phyloP scores from a whole-genome alignment of 2,329 filamentous ascomycete genomes.

The Botrytis pseudocinerea region DNA sequence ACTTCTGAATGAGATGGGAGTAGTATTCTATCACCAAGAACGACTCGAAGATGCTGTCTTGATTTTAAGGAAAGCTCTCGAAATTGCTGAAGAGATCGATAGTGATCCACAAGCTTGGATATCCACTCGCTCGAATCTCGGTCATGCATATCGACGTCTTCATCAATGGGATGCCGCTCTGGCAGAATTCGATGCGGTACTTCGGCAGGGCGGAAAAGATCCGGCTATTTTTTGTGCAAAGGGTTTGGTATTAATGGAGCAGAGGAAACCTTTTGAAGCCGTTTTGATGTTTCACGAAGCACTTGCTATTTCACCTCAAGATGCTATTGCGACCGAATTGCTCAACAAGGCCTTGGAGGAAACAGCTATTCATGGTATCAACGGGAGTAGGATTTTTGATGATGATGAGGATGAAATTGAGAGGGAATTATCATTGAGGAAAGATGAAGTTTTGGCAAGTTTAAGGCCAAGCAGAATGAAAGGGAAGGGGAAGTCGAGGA shows the following conservation, averaged over 20 bases:
- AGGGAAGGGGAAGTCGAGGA: conserved; percentile 46
- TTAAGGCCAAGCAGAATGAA: conserved; percentile 46
- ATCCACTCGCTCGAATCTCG: conserved; percentile 82
- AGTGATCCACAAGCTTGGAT: conserved; percentile 82
- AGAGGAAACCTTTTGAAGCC: conserved; percentile 72
- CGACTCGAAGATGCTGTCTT: conserved; percentile 72
- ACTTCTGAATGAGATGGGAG: conserved; percentile 91
- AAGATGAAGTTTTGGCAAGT: conserved; percentile 47
- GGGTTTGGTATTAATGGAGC: conserved; percentile 79
- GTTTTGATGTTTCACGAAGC: conserved; percentile 83
- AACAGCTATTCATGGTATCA: conserved; percentile 46
- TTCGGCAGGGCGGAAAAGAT: conserved; percentile 79
- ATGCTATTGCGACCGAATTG: conserved; percentile 77
- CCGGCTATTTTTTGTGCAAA: conserved; percentile 78
- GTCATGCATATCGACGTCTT: conserved; percentile 78
- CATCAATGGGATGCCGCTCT: conserved; percentile 71
- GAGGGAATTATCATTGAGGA: conserved; percentile 49
- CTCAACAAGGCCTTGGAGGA: conserved; percentile 70
- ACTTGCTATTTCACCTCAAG: conserved; percentile 74
- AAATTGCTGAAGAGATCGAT: conserved; percentile 76
- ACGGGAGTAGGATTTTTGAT: conserved; percentile 33
- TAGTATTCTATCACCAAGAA: conserved; percentile 93
- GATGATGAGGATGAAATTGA: conserved; percentile 58
- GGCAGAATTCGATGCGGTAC: conserved; percentile 80
- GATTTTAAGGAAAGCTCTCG: conserved; percentile 76